These are phyloP conservation scores for Fusarium veterinarium DNA, from an alignment of 2,329 filamentous ascomycete species.

Conservation along the genomic window DNA sequence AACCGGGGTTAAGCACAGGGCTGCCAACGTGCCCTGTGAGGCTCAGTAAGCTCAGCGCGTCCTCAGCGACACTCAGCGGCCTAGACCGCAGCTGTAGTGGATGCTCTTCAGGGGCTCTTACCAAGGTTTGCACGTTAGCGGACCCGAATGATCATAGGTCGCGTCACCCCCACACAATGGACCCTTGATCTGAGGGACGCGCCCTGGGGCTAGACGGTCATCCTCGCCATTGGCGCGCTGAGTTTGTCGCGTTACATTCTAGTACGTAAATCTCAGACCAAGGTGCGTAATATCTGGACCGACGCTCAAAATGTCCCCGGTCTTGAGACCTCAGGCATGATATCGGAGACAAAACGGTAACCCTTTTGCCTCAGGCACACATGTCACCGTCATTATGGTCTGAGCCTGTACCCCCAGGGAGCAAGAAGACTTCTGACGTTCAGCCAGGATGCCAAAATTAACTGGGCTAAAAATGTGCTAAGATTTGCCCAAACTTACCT, in stretches of 20 bases:
- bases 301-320: not conserved
- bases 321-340: conserved; percentile 40
- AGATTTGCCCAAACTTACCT: rapidly evolving
- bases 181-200: conserved; percentile 35
- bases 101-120: conserved; percentile 35
- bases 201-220: conserved; percentile 10
- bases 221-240: conserved; percentile 5
- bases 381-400: conserved; percentile 30
- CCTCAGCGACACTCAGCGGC: conserved; percentile 25
- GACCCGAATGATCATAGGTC: conserved; percentile 13
- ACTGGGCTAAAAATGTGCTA: not conserved
- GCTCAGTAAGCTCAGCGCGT: conserved; percentile 27
- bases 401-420: conserved; percentile 29
- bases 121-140: conserved; percentile 14
- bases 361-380: conserved; percentile 48
- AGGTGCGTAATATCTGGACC: conserved; percentile 37
- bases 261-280: conserved; percentile 42
- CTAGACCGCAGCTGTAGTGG: conserved; percentile 18
- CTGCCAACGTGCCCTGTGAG: conserved; percentile 33
- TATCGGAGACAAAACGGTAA: conserved; percentile 12
- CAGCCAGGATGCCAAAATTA: not conserved
- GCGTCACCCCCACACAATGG: conserved; percentile 35
- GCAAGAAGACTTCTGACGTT: not conserved
- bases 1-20: conserved; percentile 22
- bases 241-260: not conserved